Base-by-base conservation (phyloP, 1,284 basidiomycete species). In the Xerocomus amazonicus region DNA sequence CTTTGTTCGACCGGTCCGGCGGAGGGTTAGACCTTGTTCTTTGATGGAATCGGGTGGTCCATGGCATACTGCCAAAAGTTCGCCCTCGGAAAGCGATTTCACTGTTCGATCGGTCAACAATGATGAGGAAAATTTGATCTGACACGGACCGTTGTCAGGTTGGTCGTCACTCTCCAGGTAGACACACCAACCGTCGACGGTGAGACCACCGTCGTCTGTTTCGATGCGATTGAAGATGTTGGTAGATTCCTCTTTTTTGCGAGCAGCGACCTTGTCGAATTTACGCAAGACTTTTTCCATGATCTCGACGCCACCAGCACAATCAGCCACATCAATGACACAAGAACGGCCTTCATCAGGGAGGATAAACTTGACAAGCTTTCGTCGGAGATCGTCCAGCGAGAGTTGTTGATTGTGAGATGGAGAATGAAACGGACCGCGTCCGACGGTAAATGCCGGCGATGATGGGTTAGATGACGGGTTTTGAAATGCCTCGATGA, bases 151-250 rank as follows among this genome's bases (percentile, higher is more conserved):
- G 51, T 73, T 68, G 3, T 78, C 78, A 41, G 80, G 78, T 13
- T 77, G 77, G n/a, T 77, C 78, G 42, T 79, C 75, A 12, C 74
- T 74, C 64, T 87, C 81, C 38, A 87, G 70, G 68, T 81, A 93
- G 0, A 92, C 85, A 14, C 84, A 89, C 90, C 92, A 97, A 0
- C 92, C 92, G 56, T 95, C 90, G 3, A 94, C 83, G 48, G 79
- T 80, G 13, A 95, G 72, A 1, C 81, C 83, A 2, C 83, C 83
- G 27, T 82, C 81, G 16, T 80, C 80, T 0, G 76, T 79, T 48
- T 79, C 78, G 16, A 77, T 73, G 35, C 75, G 71, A 49, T 79
- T 81, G 47, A 73, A 63, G 46, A 67, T 65, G 32, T 73, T 73
- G 37, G 77, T 76, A 3, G 75, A 1, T 5, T 61, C 74, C 6